phyloP scores from a whole-genome alignment of 306 rosid species.

The Alnus glutinosa region DNA sequence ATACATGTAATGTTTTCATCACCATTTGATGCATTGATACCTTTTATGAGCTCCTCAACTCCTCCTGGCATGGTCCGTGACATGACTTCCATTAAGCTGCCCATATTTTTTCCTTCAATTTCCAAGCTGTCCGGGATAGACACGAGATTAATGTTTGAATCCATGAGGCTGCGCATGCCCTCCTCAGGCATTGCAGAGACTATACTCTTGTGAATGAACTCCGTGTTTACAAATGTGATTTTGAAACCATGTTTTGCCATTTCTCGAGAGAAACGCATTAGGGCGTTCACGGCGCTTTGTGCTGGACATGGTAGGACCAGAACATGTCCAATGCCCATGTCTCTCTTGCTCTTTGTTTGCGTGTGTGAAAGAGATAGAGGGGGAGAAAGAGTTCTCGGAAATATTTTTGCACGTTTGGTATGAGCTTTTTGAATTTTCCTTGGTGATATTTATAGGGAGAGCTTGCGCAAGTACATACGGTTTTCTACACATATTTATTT shows the following conservation, averaged over 20 bases:
- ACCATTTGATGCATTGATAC: constrained; percentile 20
- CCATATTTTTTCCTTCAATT: constrained; percentile 28
- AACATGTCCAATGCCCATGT: constrained; percentile 40
- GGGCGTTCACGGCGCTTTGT: constrained; percentile 49
- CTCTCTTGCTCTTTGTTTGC: background rate
- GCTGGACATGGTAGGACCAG: constrained; percentile 39
- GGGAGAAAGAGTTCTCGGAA: too few species aligned
- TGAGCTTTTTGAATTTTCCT: too few species aligned
- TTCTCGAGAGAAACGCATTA: constrained; percentile 36
- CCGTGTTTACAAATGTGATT: constrained; percentile 45
- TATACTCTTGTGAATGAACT: constrained; percentile 30
- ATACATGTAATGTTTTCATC: constrained; percentile 24
- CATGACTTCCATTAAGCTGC: constrained; percentile 10
- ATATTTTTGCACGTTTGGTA: too few species aligned
- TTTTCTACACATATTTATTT: too few species aligned
- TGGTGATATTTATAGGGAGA: too few species aligned
- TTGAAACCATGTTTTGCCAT: constrained; percentile 42
- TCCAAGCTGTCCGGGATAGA: constrained; percentile 37
- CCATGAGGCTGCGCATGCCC: background rate
- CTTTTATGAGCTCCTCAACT: constrained; percentile 44
- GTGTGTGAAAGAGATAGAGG: too few species aligned
- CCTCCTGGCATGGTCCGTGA: constrained; percentile 28
- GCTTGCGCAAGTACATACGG: too few species aligned
- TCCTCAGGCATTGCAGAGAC: constrained; percentile 6
- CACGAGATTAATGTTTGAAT: constrained; percentile 9